Evolutionary conservation across 257 asterid species (phyloP).

Genomic region (Solanum appendiculatum): DNA sequence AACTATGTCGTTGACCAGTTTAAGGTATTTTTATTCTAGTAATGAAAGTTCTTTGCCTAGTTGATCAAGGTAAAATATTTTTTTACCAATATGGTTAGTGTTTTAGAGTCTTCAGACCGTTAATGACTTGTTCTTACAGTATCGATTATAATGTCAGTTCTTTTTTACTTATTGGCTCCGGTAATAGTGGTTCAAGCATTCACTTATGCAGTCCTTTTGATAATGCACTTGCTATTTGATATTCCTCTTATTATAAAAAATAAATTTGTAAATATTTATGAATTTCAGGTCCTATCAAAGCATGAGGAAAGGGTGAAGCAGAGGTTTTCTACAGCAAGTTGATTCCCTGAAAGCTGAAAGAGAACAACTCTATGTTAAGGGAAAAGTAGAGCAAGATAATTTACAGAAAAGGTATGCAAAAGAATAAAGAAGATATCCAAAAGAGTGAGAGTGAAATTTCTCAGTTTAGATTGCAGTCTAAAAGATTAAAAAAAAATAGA

Average conservation of each 20-base stretch:
- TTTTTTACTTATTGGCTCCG: background rate
- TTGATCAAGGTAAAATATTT: background rate
- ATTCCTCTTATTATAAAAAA: background rate
- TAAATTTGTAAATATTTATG: background rate
- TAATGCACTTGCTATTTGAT: background rate
- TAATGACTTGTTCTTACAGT: background rate
- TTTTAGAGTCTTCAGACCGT: background rate
- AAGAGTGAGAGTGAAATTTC: slow-evolving; percentile 33
- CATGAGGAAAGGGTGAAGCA: slow-evolving; percentile 49
- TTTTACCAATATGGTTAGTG: background rate
- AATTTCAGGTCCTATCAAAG: slow-evolving; percentile 12
- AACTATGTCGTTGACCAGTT: slow-evolving; percentile 34
- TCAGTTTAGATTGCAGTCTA: slow-evolving; percentile 29
- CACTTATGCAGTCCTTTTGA: background rate
- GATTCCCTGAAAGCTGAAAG: slow-evolving; percentile 20
- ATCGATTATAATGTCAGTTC: background rate
- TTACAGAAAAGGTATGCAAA: slow-evolving; percentile 30
- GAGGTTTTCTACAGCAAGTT: slow-evolving; percentile 1
- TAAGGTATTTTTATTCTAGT: slow-evolving; percentile 37
- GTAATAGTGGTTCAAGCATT: background rate
- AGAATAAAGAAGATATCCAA: slow-evolving; percentile 23
- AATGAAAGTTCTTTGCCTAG: background rate
- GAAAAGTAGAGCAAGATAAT: slow-evolving; percentile 27
- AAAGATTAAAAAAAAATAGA: slow-evolving; percentile 42
- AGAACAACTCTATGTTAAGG: slow-evolving; percentile 22